Evolutionary conservation across 306 rosid genomes (phyloP), one percentile per base, ranked within the genome.

Genomic region (Casuarina equisetifolia): DNA sequence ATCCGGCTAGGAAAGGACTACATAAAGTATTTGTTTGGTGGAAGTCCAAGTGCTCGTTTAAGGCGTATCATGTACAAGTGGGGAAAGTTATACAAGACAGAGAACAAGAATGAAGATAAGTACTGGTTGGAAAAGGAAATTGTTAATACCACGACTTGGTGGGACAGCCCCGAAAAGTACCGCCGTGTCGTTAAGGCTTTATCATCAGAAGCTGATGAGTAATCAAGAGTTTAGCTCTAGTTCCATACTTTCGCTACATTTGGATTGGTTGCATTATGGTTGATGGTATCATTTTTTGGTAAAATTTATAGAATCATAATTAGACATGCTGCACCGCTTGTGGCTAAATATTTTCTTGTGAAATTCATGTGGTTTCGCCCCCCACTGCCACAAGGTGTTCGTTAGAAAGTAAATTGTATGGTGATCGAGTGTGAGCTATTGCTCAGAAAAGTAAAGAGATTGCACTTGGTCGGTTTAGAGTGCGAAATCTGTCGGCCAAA

Each of bases 31-130:
- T 35, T 87, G 12, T 79, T 77, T 61, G 84, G 88, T 44, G 94
- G 91, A 71, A 76, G 75, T n/a, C 79, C 81, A 75, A 95, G 97
- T 77, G 73, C 62, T 68, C 92, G 97, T 51, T 86, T 95, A 51
- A 85, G 80, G 84, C 89, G 91, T 44, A 76, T 84, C 40, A 74
- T 82, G 72, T 38, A 84, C 78, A 46, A 78, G 50, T 89, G 92
- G 97, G 74, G 80, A 35, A 78, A 72, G 32, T 77, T 80, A 55
- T 88, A 45, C 84, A 50, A 69, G 73, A 81, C 75, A 0, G 77
- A 76, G 81, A 88, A 85, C 79, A 82, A 71, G 74, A 73, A 72
- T 52, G 78, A 25, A 36, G 86, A 79, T 49, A 57, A 67, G 50
- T 68, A 72, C 36, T 74, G 80, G 84, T 45, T 69, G 72, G 89